phyloP scores from a whole-genome alignment of 768 basidiomycete genomes.

The Lactarius deliciosus region DNA sequence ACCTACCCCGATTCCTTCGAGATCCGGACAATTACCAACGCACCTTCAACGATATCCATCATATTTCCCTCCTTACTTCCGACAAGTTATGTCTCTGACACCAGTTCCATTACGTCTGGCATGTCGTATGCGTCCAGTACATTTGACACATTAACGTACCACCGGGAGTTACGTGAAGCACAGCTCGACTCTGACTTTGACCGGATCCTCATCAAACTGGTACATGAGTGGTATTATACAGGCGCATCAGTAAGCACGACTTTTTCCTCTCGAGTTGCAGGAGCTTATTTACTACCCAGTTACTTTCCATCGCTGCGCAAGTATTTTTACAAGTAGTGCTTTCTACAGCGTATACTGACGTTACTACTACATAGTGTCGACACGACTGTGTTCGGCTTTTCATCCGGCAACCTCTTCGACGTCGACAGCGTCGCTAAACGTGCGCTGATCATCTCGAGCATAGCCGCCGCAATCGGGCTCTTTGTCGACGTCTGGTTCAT shows the following conservation, averaged over 20 bases:
- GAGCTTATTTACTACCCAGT: conserved; percentile 37
- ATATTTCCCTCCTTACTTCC: conserved; percentile 28
- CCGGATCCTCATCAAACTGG: conserved; percentile 46
- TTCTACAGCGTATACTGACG: conserved; percentile 13
- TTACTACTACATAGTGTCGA: conserved; percentile 36
- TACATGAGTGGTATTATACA: conserved; percentile 63
- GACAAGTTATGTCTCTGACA: conserved; percentile 36
- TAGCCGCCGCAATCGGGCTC: conserved; percentile 65
- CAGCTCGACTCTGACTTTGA: conserved; percentile 51
- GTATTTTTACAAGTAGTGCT: conserved; percentile 24
- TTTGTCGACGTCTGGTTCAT: conserved; percentile 65
- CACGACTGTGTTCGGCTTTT: conserved; percentile 64
- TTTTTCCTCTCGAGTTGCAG: neutral
- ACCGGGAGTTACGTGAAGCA: conserved; percentile 53
- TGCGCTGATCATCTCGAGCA: conserved; percentile 56
- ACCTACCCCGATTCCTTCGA: conserved; percentile 25
- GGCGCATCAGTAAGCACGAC: conserved; percentile 54
- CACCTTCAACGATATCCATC: conserved; percentile 14
- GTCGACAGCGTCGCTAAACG: conserved; percentile 48
- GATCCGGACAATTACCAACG: conserved; percentile 2
- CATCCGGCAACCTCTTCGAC: conserved; percentile 48
- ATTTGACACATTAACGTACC: conserved; percentile 55
- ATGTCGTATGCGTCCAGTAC: conserved; percentile 39
- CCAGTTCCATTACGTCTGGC: conserved; percentile 35
- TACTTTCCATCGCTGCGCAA: conserved; percentile 61